Percentiles rank a stretch among this genome's conserved stretches.
phyloP scores from a whole-genome alignment of 1,284 basidiomycete species.

The Moesziomyces antarcticus region DNA sequence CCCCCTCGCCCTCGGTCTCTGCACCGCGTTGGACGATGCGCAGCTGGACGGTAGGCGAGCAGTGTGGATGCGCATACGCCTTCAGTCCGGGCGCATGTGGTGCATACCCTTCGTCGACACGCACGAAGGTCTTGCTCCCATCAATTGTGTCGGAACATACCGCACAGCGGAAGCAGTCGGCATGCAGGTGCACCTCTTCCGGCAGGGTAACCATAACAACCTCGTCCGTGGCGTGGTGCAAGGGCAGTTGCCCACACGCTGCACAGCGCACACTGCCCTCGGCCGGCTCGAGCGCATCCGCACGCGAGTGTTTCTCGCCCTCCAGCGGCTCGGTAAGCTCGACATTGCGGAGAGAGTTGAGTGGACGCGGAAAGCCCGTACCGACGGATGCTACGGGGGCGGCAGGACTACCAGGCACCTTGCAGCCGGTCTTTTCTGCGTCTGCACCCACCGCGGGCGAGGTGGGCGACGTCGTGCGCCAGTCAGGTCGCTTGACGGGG shows the following conservation, averaged over 20 bases:
- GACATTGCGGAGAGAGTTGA: constrained; percentile 7
- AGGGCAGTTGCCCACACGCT: constrained; percentile 39
- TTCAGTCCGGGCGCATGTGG: constrained; percentile 1
- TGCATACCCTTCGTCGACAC: constrained; percentile 14
- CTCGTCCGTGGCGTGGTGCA: constrained; percentile 16
- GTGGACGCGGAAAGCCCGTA: constrained; percentile 38
- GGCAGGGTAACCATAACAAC: constrained; percentile 48
- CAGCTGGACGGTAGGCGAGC: constrained; percentile 19
- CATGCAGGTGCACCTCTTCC: constrained; percentile 35
- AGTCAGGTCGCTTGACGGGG: constrained; percentile 31
- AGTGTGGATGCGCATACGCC: constrained; percentile 36
- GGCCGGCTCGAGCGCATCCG: constrained; percentile 12
- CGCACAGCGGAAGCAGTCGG: constrained; percentile 52
- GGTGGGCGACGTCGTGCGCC: background rate
- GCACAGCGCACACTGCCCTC: constrained; percentile 24
- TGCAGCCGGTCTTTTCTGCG: background rate
- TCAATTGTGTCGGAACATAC: constrained; percentile 43
- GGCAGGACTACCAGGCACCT: constrained; percentile 27
- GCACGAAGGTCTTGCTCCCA: constrained; percentile 35
- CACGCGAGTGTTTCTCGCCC: constrained; percentile 5
- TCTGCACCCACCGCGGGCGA: no score
- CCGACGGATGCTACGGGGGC: no score
- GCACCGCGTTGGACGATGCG: constrained; percentile 2
- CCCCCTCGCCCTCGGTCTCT: background rate
- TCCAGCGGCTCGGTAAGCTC: constrained; percentile 7